phyloP scores from a whole-genome alignment of 805 yeast species.

The Priceomyces castillae region DNA sequence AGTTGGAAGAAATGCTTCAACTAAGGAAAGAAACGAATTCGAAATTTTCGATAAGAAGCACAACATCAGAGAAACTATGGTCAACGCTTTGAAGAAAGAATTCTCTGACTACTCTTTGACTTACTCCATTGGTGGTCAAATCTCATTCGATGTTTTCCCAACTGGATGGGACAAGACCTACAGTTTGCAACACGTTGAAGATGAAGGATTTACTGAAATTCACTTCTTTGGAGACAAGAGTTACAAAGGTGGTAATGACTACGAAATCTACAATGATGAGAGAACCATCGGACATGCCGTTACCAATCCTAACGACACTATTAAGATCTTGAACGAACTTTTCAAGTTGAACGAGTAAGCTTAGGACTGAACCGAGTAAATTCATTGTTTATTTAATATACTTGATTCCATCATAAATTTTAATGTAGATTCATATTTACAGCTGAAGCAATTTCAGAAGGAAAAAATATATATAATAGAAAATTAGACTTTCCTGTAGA shows the following conservation, averaged over 20 bases:
- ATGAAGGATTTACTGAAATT: slow-evolving; percentile 79
- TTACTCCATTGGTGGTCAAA: slow-evolving; percentile 98
- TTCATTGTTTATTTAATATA: background rate
- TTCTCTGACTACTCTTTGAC: slow-evolving; percentile 86
- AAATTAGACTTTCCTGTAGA: slow-evolving; percentile 36
- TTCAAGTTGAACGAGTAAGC: slow-evolving; percentile 48
- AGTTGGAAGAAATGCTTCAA: slow-evolving; percentile 96
- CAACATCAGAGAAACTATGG: slow-evolving; percentile 82
- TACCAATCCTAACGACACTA: slow-evolving; percentile 84
- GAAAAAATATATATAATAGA: background rate
- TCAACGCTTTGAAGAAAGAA: slow-evolving; percentile 74
- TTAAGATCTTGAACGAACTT: slow-evolving; percentile 75
- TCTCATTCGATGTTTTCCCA: slow-evolving; percentile 99
- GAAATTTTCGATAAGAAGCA: slow-evolving; percentile 80
- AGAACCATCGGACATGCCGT: slow-evolving; percentile 98
- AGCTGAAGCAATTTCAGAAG: slow-evolving; percentile 11
- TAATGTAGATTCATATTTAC: background rate
- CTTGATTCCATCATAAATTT: background rate
- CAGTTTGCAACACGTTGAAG: slow-evolving; percentile 87
- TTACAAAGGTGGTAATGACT: slow-evolving; percentile 97
- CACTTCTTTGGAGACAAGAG: slow-evolving; percentile 99
- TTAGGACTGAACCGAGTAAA: too few species aligned
- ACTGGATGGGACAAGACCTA: slow-evolving; percentile 99
- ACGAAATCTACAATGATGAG: slow-evolving; percentile 86
- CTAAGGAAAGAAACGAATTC: slow-evolving; percentile 88